Evolutionary conservation across 331 rosid genomes (phyloP).

Genomic region (Quercus phellos): DNA sequence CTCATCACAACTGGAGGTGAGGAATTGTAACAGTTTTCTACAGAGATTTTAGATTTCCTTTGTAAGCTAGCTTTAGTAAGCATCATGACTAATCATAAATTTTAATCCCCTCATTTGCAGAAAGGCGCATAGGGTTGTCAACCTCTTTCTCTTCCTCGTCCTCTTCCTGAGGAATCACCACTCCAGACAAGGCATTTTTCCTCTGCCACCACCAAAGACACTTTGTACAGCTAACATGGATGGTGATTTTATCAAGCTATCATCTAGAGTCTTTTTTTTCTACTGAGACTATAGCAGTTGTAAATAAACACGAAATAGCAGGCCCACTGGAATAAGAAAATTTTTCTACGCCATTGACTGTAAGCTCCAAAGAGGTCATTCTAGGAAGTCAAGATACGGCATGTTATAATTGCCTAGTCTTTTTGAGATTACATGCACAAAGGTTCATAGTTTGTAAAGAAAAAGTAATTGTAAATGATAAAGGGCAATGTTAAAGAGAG

Average conservation of each 20-base stretch:
- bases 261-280: conserved; percentile 10
- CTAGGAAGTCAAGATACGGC: conserved; percentile 38
- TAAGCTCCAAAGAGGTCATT: conserved; percentile 25
- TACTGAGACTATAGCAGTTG: conserved; percentile 37
- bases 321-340: conserved; percentile 25
- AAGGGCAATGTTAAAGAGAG: conserved; percentile 33
- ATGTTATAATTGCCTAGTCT: conserved; percentile 11
- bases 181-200: conserved; percentile 15
- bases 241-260: conserved; percentile 37
- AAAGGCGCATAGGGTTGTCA: conserved; percentile 84
- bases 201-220: conserved; percentile 29
- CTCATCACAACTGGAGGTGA: conserved; percentile 92
- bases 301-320: conserved; percentile 49
- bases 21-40: neutral
- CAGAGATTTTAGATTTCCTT: conserved; percentile 4
- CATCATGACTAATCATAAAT: conserved; percentile 9
- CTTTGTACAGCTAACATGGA: conserved; percentile 69
- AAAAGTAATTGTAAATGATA: conserved; percentile 52
- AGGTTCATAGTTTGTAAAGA: conserved; percentile 46
- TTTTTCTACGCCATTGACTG: conserved; percentile 28
- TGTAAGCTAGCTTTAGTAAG: neutral
- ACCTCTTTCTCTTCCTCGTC: conserved; percentile 43
- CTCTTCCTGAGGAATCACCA: conserved; percentile 34
- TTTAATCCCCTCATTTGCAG: conserved; percentile 37
- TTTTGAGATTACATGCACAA: conserved; percentile 28